phyloP scores from a whole-genome alignment of 192 early-diverging fungal species.

The Mortierella antarctica region DNA sequence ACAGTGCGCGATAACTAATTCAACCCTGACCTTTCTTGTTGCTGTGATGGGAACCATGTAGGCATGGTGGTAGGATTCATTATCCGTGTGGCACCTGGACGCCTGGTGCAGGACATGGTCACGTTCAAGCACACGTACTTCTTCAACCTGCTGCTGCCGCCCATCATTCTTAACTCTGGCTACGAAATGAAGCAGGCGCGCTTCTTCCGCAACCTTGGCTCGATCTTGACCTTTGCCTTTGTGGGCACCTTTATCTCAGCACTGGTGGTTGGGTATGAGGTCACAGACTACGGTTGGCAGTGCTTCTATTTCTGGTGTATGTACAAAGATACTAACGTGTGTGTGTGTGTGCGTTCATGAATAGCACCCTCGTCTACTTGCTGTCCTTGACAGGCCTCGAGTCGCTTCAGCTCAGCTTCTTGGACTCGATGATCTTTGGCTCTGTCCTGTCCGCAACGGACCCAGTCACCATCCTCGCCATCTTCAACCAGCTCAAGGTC shows the following conservation, averaged over 20 bases:
- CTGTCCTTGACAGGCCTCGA: constrained; percentile 78
- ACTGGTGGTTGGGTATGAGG: constrained; percentile 81
- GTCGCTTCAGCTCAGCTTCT: constrained; percentile 75
- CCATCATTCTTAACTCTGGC: constrained; percentile 97
- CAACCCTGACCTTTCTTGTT: neutral
- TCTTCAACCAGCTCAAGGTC: constrained; percentile 93
- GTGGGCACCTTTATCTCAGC: constrained; percentile 93
- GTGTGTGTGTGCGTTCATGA: constrained; percentile 4
- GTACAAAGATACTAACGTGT: neutral
- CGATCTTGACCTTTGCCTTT: constrained; percentile 94
- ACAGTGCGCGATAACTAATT: neutral
- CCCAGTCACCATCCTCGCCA: constrained; percentile 95
- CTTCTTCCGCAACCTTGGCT: constrained; percentile 90
- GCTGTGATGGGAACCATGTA: constrained; percentile 10
- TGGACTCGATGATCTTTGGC: constrained; percentile 96
- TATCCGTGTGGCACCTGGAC: constrained; percentile 66
- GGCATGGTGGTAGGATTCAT: constrained; percentile 78
- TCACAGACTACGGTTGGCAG: too few species aligned
- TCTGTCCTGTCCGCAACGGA: constrained; percentile 96
- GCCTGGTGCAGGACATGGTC: constrained; percentile 80
- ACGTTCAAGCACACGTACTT: constrained; percentile 93
- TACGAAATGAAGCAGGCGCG: constrained; percentile 92
- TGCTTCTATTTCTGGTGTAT: neutral
- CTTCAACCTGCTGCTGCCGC: constrained; percentile 96
- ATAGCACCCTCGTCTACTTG: constrained; percentile 73